Evolutionary conservation across 2,329 filamentous ascomycete genomes (phyloP).

Genomic region (Gremmenia infestans): DNA sequence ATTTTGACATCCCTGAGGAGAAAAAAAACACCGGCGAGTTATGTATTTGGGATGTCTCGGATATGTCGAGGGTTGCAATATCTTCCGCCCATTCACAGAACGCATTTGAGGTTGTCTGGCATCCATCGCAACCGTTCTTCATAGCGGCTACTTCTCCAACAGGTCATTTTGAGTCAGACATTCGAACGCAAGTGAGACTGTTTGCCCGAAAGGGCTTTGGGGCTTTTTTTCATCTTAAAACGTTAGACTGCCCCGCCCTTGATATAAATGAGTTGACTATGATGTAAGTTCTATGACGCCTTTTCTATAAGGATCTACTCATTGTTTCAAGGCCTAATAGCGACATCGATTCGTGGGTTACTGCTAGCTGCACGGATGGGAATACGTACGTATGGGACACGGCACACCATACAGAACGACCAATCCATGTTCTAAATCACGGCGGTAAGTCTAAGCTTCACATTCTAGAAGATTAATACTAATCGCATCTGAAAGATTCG

Average conservation of each 20-base stretch:
- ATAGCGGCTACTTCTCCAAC: slow-evolving; percentile 53
- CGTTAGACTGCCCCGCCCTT: slow-evolving; percentile 52
- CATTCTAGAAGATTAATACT: slow-evolving; percentile 3
- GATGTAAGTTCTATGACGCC: slow-evolving; percentile 33
- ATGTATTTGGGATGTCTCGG: slow-evolving; percentile 51
- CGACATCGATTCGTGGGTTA: slow-evolving; percentile 45
- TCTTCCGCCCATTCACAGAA: slow-evolving; percentile 50
- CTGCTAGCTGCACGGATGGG: slow-evolving; percentile 58
- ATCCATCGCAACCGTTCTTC: slow-evolving; percentile 49
- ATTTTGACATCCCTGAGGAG: slow-evolving; percentile 52
- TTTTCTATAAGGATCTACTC: slow-evolving; percentile 13
- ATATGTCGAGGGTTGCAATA: slow-evolving; percentile 39
- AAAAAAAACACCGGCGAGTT: slow-evolving; percentile 55
- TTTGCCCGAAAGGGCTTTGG: slow-evolving; percentile 38
- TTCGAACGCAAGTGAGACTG: slow-evolving; percentile 52
- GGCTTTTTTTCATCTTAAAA: slow-evolving; percentile 44
- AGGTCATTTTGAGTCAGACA: slow-evolving; percentile 39
- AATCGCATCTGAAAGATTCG: slow-evolving; percentile 18
- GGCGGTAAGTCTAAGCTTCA: slow-evolving; percentile 34
- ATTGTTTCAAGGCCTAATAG: slow-evolving; percentile 45
- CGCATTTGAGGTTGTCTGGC: slow-evolving; percentile 61
- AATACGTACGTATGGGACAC: slow-evolving; percentile 61
- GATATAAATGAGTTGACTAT: slow-evolving; percentile 61
- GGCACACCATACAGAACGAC: slow-evolving; percentile 43
- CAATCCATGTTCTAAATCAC: slow-evolving; percentile 52